A percentile compares a stretch with the other conserved stretches of the same genome.
Evolutionary conservation across 768 basidiomycete species (phyloP).

Genomic region (Leccinum broughii): DNA sequence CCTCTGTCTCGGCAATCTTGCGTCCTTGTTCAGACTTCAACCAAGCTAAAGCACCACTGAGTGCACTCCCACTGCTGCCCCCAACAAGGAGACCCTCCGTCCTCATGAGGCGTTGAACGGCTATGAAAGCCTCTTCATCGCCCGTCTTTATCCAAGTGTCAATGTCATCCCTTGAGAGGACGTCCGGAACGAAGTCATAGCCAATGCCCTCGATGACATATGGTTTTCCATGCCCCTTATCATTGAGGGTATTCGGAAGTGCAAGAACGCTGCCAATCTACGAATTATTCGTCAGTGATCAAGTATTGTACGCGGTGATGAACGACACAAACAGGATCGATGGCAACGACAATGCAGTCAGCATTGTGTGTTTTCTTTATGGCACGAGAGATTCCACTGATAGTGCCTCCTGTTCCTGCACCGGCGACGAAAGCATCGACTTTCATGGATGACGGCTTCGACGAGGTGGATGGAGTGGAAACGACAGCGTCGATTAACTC

Average conservation of each 20-base stretch:
- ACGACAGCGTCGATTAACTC: conserved; percentile 85
- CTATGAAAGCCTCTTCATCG: conserved; percentile 79
- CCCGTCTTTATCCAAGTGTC: conserved; percentile 84
- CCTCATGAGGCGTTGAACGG: conserved; percentile 74
- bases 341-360: conserved; percentile 72
- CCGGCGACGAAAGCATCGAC: conserved; percentile 83
- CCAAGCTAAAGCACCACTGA: conserved; percentile 78
- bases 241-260: conserved; percentile 63
- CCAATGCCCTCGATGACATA: conserved; percentile 98
- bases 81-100: conserved; percentile 89
- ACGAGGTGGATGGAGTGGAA: conserved; percentile 59
- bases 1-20: conserved; percentile 60
- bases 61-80: conserved; percentile 87
- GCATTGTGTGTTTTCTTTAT: conserved; percentile 79
- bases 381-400: conserved; percentile 83
- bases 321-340: conserved; percentile 75
- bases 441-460: conserved; percentile 64
- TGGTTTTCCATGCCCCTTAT: conserved; percentile 39
- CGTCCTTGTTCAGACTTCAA: conserved; percentile 69
- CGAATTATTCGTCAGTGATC: conserved; percentile 11
- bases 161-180: conserved; percentile 69
- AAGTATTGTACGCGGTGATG: background rate
- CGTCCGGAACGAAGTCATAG: conserved; percentile 89
- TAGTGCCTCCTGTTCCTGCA: conserved; percentile 93
- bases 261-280: conserved; percentile 91